Percentiles rank a stretch among this genome's conserved stretches.
These are phyloP conservation scores for Arctium lappa DNA, from an alignment of 129 eudicot species.

Conservation along the genomic window DNA sequence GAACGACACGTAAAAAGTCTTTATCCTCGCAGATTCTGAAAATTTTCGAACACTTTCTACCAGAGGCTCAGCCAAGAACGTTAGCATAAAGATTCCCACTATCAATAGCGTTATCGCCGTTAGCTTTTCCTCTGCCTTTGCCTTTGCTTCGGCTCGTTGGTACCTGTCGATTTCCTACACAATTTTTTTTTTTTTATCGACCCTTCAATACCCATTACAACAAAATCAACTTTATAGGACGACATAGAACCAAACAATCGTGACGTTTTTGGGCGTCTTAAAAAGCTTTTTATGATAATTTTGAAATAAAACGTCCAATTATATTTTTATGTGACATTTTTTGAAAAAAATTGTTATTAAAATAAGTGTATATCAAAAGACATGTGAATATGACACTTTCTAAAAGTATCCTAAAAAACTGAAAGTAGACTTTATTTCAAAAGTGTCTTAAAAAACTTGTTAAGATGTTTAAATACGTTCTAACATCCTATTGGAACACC, in stretches of 20 bases:
- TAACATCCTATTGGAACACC: not conserved
- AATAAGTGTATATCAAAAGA: too few relatives aligned
- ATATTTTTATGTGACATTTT: too few relatives aligned
- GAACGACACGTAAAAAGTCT: constrained; percentile 56
- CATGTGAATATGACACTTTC: too few relatives aligned
- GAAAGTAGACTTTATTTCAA: not conserved
- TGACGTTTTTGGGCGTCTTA: too few relatives aligned
- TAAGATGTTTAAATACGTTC: not conserved
- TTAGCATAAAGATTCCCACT: constrained; percentile 44
- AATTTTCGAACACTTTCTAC: constrained; percentile 46
- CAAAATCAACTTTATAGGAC: not conserved
- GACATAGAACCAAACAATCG: too few relatives aligned
- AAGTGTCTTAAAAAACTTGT: not conserved
- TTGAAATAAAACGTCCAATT: too few relatives aligned
- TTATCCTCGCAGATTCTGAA: constrained; percentile 38
- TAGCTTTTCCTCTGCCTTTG: constrained; percentile 5
- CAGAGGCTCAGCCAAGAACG: constrained; percentile 57
- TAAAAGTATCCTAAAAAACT: too few relatives aligned
- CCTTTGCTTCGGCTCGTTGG: constrained; percentile 42
- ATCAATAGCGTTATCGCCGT: constrained; percentile 40
- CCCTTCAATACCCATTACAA: not conserved
- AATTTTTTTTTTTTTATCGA: too few relatives aligned
- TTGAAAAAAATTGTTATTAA: too few relatives aligned
- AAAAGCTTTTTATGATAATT: too few relatives aligned
- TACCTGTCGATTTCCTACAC: constrained; percentile 19